These are phyloP conservation scores for Paecilomyces variotii DNA, from an alignment of 2,329 filamentous ascomycete species.

Conservation along the genomic window DNA sequence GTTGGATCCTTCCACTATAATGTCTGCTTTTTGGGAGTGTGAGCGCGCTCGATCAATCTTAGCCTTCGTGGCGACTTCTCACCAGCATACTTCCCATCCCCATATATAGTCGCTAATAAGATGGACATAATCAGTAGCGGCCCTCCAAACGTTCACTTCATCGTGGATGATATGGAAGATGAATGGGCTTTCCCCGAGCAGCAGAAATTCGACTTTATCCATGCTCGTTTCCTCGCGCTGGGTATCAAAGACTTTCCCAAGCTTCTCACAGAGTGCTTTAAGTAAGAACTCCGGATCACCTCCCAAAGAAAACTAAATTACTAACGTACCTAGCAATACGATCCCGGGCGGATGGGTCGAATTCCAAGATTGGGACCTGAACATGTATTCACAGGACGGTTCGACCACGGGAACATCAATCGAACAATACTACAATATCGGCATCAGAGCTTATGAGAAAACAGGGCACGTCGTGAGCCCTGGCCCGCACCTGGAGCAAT, in stretches of 20 bases:
- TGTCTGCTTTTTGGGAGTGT: too few relatives aligned
- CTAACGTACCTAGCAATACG: neutral
- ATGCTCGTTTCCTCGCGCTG: slow-evolving; percentile 50
- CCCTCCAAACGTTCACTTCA: slow-evolving; percentile 48
- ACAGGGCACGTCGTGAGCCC: neutral
- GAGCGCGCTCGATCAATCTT: too few relatives aligned
- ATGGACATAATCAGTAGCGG: slow-evolving; percentile 19
- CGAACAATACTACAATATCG: slow-evolving; percentile 4
- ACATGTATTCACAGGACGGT: neutral
- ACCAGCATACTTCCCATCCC: neutral
- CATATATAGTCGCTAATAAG: neutral
- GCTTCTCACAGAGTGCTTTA: slow-evolving; percentile 37
- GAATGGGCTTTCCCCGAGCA: slow-evolving; percentile 46
- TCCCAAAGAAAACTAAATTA: slow-evolving; percentile 31
- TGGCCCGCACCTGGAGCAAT: neutral
- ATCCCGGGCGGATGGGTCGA: neutral
- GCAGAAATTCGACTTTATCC: slow-evolving; percentile 50
- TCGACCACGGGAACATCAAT: slow-evolving; percentile 4
- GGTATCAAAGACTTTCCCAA: slow-evolving; percentile 49
- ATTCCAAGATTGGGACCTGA: neutral
- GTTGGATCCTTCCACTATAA: neutral
- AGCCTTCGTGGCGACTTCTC: too few relatives aligned
- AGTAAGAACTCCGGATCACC: neutral
- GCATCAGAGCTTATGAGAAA: neutral
- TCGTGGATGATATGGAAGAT: slow-evolving; percentile 51